Evolutionary conservation across 2,329 filamentous ascomycete genomes (phyloP).

Genomic region (Neoscytalidium dimidiatum): DNA sequence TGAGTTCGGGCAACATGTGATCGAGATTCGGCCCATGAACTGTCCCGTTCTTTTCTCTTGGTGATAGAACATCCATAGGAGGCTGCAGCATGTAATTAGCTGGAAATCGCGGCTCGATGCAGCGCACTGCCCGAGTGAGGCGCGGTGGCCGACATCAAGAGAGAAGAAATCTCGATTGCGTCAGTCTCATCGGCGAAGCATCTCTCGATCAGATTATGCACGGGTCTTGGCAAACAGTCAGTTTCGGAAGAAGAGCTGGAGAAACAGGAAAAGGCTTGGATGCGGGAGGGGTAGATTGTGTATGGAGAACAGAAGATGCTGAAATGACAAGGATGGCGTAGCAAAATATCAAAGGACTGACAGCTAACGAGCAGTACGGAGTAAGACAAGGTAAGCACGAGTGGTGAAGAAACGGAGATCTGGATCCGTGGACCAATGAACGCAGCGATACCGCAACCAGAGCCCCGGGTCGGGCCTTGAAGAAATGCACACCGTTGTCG

Average conservation of each 20-base stretch:
- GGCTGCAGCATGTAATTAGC: not conserved
- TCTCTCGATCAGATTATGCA: not conserved
- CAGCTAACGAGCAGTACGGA: not conserved
- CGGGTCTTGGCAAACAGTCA: not conserved
- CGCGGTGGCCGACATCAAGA: not conserved
- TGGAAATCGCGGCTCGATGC: not conserved
- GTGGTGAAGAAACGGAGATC: conserved; percentile 8
- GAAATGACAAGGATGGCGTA: not conserved
- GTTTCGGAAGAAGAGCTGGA: not conserved
- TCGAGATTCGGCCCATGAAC: not conserved
- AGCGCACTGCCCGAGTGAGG: not conserved
- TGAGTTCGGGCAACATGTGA: not conserved
- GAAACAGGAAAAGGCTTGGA: not conserved
- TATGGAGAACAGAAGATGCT: not conserved
- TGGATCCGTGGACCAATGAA: not conserved
- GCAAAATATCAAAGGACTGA: not conserved
- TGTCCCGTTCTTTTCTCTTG: not conserved
- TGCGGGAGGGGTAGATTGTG: not conserved
- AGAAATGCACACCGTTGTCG: conserved; percentile 1
- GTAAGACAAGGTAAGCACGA: conserved; percentile 3
- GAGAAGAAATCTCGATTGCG: not conserved
- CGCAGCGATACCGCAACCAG: not conserved
- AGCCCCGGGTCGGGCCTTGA: conserved; percentile 7
- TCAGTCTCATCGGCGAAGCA: not conserved
- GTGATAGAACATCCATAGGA: not conserved